Base-by-base conservation (phyloP, 495 filamentous ascomycete genomes). In the Penicillium taxi region DNA sequence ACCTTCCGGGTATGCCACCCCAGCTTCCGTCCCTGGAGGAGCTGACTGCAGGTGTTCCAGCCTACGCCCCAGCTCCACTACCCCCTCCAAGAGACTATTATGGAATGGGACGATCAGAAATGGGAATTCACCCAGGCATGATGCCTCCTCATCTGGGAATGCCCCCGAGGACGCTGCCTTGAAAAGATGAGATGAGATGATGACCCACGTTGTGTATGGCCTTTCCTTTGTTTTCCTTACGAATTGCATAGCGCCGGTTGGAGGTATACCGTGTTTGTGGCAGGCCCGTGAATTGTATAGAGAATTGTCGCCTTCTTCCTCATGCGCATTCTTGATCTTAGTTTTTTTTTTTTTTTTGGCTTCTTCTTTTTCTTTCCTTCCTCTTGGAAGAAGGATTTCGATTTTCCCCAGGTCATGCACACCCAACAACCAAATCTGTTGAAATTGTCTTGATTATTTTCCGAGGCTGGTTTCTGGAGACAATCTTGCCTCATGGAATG, bases 171-270 rank as follows among this genome's bases (percentile, higher is more conserved):
- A 67, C 61, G 16, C 47, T 65, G 46, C 61, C 61, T 42, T 67
- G 25, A 60, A 40, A n/a, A n/a, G n/a, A n/a, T n/a, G n/a, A n/a
- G 25, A 42, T 39, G 35, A 40, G 32, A 55, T 37, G 49, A 59
- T 37, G 39, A 55, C 52, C 39, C 55, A 39, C 26, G 45, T 48
- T 42, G 32, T 45, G 35, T 28, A 52, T 40, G 45, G 50, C 48
- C 42, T 47, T 42, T 33, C 26, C 41, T 48, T 43, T 37, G 32
- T 49, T 35, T 45, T 33, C 12, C 31, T 32, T 35, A 67, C 55
- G 61, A 64, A 44, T 61, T 66, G 67, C 61, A 64, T 67, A 65
- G 59, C 60, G 63, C 55, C 53, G 59, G 54, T 47, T 50, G 56
- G 53, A 61, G 61, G 53, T 55, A 58, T 59, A 56, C 53, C 58